Conservation (phyloP, 2,329 filamentous ascomycete species). For the Penicillium sp. region DNA sequence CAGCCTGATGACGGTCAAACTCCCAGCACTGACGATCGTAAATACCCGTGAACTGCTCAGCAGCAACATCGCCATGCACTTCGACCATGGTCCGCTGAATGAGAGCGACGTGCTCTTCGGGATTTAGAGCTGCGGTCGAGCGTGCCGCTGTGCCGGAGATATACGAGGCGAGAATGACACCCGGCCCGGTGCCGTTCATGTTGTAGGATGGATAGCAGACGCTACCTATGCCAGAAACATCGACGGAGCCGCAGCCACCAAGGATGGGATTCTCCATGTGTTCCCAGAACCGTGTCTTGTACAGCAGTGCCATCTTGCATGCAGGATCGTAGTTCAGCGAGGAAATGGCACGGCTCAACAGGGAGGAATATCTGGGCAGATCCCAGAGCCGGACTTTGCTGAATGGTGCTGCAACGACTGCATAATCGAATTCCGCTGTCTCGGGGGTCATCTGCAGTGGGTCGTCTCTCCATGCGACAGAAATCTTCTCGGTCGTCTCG, state of each 20-base stretch:
- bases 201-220: constrained; percentile 48
- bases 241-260: constrained; percentile 56
- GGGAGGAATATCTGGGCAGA: constrained; percentile 60
- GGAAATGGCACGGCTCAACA: constrained; percentile 56
- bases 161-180: constrained; percentile 55
- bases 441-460: constrained; percentile 50
- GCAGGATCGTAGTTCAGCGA: constrained; percentile 57
- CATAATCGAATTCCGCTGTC: constrained; percentile 67
- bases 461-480: constrained; percentile 61
- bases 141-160: constrained; percentile 34
- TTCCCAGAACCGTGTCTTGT: constrained; percentile 68
- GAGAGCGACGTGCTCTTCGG: constrained; percentile 62
- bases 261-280: constrained; percentile 62
- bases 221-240: constrained; percentile 39
- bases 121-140: constrained; percentile 32
- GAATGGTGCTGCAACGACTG: constrained; percentile 70
- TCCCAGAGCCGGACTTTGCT: constrained; percentile 68
- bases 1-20: constrained; percentile 65
- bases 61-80: constrained; percentile 67
- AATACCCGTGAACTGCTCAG: constrained; percentile 68
- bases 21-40: constrained; percentile 72
- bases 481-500: constrained; percentile 58
- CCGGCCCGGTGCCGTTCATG: constrained; percentile 44
- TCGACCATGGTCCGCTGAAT: constrained; percentile 70
- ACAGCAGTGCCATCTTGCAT: constrained; percentile 70